These are phyloP conservation scores for Penicillium sp. DNA, from an alignment of 2,329 filamentous ascomycete species.

Conservation along the genomic window DNA sequence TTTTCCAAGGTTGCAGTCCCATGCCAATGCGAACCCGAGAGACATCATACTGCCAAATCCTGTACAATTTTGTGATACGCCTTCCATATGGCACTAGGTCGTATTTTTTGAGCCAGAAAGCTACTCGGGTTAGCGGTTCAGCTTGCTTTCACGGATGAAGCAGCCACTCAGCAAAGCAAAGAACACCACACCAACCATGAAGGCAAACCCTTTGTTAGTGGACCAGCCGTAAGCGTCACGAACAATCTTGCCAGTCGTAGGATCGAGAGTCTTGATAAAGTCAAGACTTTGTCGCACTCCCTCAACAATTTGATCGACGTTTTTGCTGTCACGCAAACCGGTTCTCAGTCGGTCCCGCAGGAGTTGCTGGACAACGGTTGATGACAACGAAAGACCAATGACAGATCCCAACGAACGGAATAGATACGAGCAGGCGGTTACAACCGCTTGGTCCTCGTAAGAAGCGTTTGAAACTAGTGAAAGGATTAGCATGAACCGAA, in stretches of 20 bases:
- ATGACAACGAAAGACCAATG: slow-evolving; percentile 68
- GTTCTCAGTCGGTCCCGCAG: slow-evolving; percentile 60
- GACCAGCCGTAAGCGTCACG: slow-evolving; percentile 66
- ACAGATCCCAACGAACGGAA: slow-evolving; percentile 73
- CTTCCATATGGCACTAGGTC: neutral
- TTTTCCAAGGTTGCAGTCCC: neutral
- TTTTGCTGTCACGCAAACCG: slow-evolving; percentile 58
- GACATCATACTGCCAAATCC: neutral
- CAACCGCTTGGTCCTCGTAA: slow-evolving; percentile 69
- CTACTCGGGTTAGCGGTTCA: slow-evolving; percentile 40
- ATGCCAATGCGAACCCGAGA: neutral
- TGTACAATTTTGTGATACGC: neutral
- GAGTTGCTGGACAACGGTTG: slow-evolving; percentile 71
- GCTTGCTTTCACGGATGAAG: slow-evolving; percentile 61
- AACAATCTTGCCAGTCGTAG: slow-evolving; percentile 61
- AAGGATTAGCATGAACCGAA: slow-evolving; percentile 7
- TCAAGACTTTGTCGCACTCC: slow-evolving; percentile 70
- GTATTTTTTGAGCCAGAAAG: neutral
- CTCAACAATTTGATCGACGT: slow-evolving; percentile 67
- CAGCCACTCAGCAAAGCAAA: slow-evolving; percentile 48
- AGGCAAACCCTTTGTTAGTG: slow-evolving; percentile 53
- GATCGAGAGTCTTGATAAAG: slow-evolving; percentile 67
- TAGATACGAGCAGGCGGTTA: slow-evolving; percentile 77
- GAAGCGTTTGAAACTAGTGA: slow-evolving; percentile 65
- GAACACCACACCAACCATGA: slow-evolving; percentile 53